Conservation (phyloP, 1,139 yeast genomes). For the Meyerozyma sp. region DNA sequence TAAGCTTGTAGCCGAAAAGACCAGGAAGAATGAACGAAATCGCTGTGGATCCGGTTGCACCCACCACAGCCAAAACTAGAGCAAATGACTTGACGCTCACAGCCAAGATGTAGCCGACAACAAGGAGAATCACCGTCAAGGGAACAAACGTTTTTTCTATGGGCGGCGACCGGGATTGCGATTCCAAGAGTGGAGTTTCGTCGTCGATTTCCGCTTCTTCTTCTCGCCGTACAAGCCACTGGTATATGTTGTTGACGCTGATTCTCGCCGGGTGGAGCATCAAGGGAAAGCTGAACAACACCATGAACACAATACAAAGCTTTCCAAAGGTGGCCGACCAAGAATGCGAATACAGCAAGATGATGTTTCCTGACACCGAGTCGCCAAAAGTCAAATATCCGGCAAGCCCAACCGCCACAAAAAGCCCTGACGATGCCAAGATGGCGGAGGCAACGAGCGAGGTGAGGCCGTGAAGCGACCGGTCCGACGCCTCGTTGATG, state of each 20-base stretch:
- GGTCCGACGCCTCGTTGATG: constrained; percentile 43
- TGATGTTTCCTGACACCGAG: constrained; percentile 65
- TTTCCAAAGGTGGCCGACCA: constrained; percentile 61
- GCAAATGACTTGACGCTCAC: constrained; percentile 47
- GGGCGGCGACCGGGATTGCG: not conserved
- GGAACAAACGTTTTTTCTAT: constrained; percentile 33
- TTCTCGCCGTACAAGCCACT: constrained; percentile 30
- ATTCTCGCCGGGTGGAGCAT: constrained; percentile 92
- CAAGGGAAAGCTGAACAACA: constrained; percentile 81
- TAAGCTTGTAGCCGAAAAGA: constrained; percentile 53
- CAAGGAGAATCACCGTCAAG: constrained; percentile 42
- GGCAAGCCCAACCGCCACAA: constrained; percentile 35
- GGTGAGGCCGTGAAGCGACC: constrained; percentile 45
- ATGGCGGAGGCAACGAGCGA: constrained; percentile 55
- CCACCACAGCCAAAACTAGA: constrained; percentile 50
- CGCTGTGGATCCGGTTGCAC: constrained; percentile 90
- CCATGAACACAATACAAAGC: constrained; percentile 73
- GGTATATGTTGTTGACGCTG: constrained; percentile 69
- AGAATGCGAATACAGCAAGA: constrained; percentile 56
- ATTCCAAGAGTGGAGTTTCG: constrained; percentile 3
- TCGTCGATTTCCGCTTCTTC: constrained; percentile 1
- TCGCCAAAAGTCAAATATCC: constrained; percentile 45
- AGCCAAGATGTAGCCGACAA: constrained; percentile 41
- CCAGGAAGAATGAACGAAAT: constrained; percentile 93
- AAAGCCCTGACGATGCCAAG: constrained; percentile 27